Conservation (phyloP, 805 yeast species). For the Saturnispora besseyi region DNA sequence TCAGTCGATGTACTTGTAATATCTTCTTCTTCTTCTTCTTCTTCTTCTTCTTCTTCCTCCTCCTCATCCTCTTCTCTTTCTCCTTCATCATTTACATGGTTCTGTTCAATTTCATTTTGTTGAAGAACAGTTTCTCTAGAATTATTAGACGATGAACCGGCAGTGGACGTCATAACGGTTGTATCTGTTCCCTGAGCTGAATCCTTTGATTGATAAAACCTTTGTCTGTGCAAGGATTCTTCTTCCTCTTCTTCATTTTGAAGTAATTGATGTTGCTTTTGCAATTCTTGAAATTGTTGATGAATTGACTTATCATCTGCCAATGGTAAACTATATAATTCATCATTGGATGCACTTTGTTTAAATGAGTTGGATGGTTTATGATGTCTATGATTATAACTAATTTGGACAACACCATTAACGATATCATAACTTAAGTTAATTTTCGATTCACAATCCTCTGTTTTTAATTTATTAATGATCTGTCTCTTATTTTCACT, state of each 20-base stretch:
- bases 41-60: background rate
- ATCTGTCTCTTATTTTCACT: conserved; percentile 31
- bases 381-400: conserved; percentile 34
- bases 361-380: conserved; percentile 19
- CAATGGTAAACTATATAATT: conserved; percentile 1
- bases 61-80: too few species aligned
- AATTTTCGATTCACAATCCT: conserved; percentile 33
- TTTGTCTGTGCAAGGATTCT: background rate
- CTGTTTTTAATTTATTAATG: conserved; percentile 33
- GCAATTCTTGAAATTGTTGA: conserved; percentile 8
- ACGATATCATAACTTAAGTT: conserved; percentile 31
- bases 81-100: background rate
- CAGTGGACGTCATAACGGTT: conserved; percentile 11
- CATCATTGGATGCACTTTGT: background rate
- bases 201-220: background rate
- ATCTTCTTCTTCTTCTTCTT: background rate
- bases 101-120: background rate
- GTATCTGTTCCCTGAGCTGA: conserved; percentile 8
- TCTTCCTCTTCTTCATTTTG: conserved; percentile 7
- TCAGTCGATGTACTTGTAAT: background rate
- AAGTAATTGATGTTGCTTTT: conserved; percentile 7
- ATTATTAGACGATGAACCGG: conserved; percentile 3
- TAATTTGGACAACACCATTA: conserved; percentile 30
- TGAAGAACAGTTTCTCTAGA: background rate
- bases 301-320: conserved; percentile 7